A percentile compares a stretch with the other conserved stretches of the same genome.
Conservation (phyloP, 2,329 filamentous ascomycete species). For the Macrophomina phaseolina region DNA sequence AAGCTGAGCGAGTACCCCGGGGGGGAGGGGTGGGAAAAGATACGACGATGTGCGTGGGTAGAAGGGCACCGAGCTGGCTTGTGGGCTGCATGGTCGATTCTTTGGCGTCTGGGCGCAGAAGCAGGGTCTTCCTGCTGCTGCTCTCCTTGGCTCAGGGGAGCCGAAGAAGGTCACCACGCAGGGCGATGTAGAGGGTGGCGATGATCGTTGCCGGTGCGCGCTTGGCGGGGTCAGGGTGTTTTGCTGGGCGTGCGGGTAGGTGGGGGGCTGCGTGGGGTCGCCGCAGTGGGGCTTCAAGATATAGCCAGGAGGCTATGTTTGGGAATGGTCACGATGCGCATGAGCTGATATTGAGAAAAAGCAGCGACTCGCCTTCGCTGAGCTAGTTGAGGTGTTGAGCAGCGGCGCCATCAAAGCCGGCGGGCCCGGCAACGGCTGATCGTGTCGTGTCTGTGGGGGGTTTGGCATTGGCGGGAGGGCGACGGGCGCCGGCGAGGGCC, state of each 20-base stretch:
- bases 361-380: too few species aligned
- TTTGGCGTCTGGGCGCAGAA: not conserved
- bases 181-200: not conserved
- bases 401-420: not conserved
- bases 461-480: not conserved
- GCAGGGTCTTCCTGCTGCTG: not conserved
- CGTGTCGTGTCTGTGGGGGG: not conserved
- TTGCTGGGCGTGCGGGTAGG: not conserved
- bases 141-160: not conserved
- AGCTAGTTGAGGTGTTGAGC: not conserved
- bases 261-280: not conserved
- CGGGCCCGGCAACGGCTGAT: not conserved
- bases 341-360: not conserved
- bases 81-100: not conserved
- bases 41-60: not conserved
- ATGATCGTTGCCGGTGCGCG: not conserved
- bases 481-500: not conserved
- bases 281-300: not conserved
- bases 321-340: not conserved
- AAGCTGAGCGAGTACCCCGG: too few species aligned
- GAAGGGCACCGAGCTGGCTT: not conserved
- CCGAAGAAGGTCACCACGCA: not conserved
- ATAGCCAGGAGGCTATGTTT: not conserved
- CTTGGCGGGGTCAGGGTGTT: not conserved
- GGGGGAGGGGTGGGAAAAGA: too few species aligned